These are phyloP conservation scores for Picea engelmannii DNA, from an alignment of 83 land plant genomes.

Conservation along the genomic window DNA sequence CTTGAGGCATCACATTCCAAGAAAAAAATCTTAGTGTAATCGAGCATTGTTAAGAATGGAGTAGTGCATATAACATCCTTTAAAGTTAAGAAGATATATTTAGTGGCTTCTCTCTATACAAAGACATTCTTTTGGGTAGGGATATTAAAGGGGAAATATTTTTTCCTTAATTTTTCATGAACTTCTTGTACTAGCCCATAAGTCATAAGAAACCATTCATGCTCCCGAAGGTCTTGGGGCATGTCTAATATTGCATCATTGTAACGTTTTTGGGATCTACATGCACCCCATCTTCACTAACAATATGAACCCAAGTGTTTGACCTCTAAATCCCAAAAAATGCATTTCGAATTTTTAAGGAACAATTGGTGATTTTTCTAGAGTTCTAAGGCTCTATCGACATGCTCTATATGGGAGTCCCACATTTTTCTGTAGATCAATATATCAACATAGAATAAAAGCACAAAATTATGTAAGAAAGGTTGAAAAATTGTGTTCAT, in stretches of 20 bases:
- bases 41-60: too few species aligned
- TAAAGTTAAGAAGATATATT: neutral
- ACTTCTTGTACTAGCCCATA: neutral
- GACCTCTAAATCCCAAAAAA: neutral
- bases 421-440: too few species aligned
- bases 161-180: neutral
- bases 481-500: too few species aligned
- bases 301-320: neutral
- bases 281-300: neutral
- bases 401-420: too few species aligned
- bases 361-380: neutral
- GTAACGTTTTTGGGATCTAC: too few species aligned
- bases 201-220: neutral
- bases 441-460: too few species aligned
- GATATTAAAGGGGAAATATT: neutral
- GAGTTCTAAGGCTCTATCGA: too few species aligned
- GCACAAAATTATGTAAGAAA: too few species aligned
- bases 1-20: too few species aligned
- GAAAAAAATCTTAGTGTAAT: too few species aligned
- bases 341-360: neutral
- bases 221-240: neutral
- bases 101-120: neutral
- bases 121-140: neutral
- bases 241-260: neutral
- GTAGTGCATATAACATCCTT: neutral